Evolutionary conservation across 129 eudicot species (phyloP), one percentile per base, ranked within the genome.

Genomic region (Centella asiatica): DNA sequence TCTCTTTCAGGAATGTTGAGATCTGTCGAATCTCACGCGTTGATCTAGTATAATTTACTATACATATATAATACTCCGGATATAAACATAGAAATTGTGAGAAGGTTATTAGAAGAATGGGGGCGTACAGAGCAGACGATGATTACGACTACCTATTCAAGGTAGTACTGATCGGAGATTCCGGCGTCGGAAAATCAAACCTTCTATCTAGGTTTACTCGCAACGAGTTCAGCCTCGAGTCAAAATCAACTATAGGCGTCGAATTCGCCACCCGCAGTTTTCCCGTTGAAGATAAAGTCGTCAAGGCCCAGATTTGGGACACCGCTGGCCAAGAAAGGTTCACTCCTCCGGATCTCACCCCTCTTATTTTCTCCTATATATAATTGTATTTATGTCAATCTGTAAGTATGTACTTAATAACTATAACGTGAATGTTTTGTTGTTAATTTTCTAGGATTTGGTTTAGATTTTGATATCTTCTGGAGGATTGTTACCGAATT

Each of bases 221-320:
- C 13, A 57, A 57, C 36, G 63, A 57, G 63, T 57, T 57, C 19
- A 57, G 63, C 12, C 45, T 57, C 0, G 46, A 57, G 63, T 57
- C 63, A 1, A 57, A 57, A 57, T 57, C 63, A 2, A 57, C 63
- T 10, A 57, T 57, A 13, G 63, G 63, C 26, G 46, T 57, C 5
- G 63, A 57, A 40, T 57, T 57, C 46, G 63, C 63, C 27, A 57
- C 63, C 36, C 63, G 63, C 13, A 57, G 63, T 18, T 33, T 57
- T 57, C 25, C 10, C 29, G 63, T 57, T 9, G 63, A 57, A 3
- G 63, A 57, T 57, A 57, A 34, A 57, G 63, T 57, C 27, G 17
- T 57, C 15, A 57, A 57, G 36, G 63, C 63, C 24, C 63, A 57
- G 63, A 57, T 57, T 57, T 57, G 63, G 63, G 63, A 57, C 46